These are phyloP conservation scores for Cladosporium velox DNA, from an alignment of 2,329 filamentous ascomycete genomes.

Conservation along the genomic window DNA sequence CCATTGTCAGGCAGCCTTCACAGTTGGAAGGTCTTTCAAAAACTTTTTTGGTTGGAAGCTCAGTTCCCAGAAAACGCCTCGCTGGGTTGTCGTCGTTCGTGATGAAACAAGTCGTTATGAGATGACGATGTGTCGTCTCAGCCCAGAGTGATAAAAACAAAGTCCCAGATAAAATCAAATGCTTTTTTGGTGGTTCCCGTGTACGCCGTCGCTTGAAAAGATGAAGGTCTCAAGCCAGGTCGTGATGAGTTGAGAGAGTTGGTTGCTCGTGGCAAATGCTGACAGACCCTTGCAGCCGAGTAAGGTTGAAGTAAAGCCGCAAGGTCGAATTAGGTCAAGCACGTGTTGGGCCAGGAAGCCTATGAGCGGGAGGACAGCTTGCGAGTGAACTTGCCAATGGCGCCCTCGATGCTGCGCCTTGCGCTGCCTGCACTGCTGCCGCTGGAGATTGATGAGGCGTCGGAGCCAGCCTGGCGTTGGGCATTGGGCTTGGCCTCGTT, in stretches of 20 bases:
- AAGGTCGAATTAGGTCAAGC: slow-evolving; percentile 6
- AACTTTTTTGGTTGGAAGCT: slow-evolving; percentile 7
- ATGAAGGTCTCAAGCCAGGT: slow-evolving; percentile 6
- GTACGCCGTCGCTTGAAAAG: slow-evolving; percentile 11
- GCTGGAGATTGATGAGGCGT: slow-evolving; percentile 14
- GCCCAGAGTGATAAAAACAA: slow-evolving; percentile 2
- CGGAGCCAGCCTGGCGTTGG: slow-evolving; percentile 10
- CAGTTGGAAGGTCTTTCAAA: slow-evolving; percentile 19
- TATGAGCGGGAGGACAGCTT: slow-evolving; percentile 19
- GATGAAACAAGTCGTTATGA: not conserved
- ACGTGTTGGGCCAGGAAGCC: not conserved
- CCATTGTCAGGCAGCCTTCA: slow-evolving; percentile 9
- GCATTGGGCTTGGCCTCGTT: slow-evolving; percentile 30
- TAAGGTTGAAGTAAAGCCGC: slow-evolving; percentile 2
- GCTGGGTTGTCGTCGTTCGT: slow-evolving; percentile 7
- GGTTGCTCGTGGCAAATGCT: not conserved
- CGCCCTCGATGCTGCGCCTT: slow-evolving; percentile 22
- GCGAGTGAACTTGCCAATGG: slow-evolving; percentile 22
- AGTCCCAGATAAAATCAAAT: slow-evolving; percentile 3
- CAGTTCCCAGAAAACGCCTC: slow-evolving; percentile 14
- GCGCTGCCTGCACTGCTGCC: slow-evolving; percentile 20
- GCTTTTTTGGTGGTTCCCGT: slow-evolving; percentile 16
- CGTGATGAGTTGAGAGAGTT: slow-evolving; percentile 2
- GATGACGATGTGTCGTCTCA: not conserved
- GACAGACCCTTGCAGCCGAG: slow-evolving; percentile 6